Evolutionary conservation across 192 early-diverging fungal genomes (phyloP), one percentile per base, ranked within the genome.

Genomic region (Spinellus fusiger): DNA sequence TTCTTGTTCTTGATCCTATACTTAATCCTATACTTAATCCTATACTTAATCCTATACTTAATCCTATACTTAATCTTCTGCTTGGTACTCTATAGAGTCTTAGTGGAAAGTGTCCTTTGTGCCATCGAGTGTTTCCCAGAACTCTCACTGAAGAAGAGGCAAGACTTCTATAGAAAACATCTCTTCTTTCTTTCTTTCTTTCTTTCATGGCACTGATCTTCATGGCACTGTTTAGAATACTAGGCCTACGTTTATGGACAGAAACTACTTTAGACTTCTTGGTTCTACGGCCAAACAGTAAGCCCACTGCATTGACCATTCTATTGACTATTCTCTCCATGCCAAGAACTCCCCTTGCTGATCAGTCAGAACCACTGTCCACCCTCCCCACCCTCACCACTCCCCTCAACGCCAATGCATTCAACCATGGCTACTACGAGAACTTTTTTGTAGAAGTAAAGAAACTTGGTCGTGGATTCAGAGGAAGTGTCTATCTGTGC

Each of bases 351-450:
- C 22, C 25, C 33, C 20, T 32, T 15, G 26, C 29, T 3, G 28
- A 44, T 3, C 3, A 44, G 3, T 12, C 50, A 0, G 61, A 29
- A 54, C 62, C 27, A 27, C 66, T 5, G 59, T 54, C 29, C 18
- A 56, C 5, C 32, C 62, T 25, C 9, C 16, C 49, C 8, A 5
- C 64, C 5, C 34, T 33, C 40, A 12, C 55, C 49, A 35, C 63
- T 3, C 77, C 81, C 62, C 75, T 93, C 4, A 78, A 84, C 1
- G 77, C 74, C 1, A 74, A 79, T 51, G 82, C 88, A 9, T 93
- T 95, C 61, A 98, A 98, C 63, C 90, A 96, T 59, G 96, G 96
- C 5, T 98, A 98, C 66, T 98, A 98, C 61, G 83, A 89, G 31
- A 83, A 87, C 6, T 98, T 98, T 62, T 98, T 98, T 68, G 75